Base-by-base conservation (phyloP, 495 filamentous ascomycete genomes). In the Podospora fimiseda region DNA sequence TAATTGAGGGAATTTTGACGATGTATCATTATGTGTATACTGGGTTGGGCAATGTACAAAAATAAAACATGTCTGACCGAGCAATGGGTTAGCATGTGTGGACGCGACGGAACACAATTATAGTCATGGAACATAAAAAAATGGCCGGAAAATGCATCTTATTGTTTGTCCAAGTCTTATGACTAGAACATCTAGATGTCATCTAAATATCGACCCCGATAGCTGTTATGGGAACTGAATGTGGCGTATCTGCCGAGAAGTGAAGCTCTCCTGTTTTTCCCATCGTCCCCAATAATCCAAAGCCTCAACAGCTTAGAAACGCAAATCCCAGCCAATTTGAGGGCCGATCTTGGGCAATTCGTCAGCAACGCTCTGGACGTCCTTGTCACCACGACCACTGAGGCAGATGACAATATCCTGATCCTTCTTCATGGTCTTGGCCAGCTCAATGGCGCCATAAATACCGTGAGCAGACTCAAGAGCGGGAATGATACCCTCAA, bases 281-380 rank as follows among this genome's bases (percentile, higher is more conserved):
- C 11, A 5, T n/a, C 39, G 9, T 11, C 16, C 40, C 2, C 51
- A 3, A 2, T 15, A 7, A 30, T 0, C 33, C 44, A 11, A 47
- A 18, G 22, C 19, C 44, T 47, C 0, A 13, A 47, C 39, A 41
- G 11, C 39, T 46, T 64, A 76, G 41, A 83, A 96, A 44, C 93
- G 80, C 73, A 98, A 70, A 75, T 97, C 92, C 93, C 93, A 98
- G 51, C 89, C 89, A 68, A 98, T 97, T 74, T 84, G 70, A 8
- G 94, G 94, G 0, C 93, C 93, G 53, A 98, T 62, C 52, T 74
- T 85, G 19, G 93, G 93, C 59, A 98, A 72, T 70, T 95, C 89
- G 54, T 98, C 93, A 2, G 93, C 93, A 37, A 98, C 92, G 63
- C 88, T 94, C 82, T 97, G 90, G 37, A 98, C 93, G 68, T 98